Evolutionary conservation across 2,329 filamentous ascomycete species (phyloP), one percentile per base, ranked within the genome.

Genomic region (Microcera coccophila): DNA sequence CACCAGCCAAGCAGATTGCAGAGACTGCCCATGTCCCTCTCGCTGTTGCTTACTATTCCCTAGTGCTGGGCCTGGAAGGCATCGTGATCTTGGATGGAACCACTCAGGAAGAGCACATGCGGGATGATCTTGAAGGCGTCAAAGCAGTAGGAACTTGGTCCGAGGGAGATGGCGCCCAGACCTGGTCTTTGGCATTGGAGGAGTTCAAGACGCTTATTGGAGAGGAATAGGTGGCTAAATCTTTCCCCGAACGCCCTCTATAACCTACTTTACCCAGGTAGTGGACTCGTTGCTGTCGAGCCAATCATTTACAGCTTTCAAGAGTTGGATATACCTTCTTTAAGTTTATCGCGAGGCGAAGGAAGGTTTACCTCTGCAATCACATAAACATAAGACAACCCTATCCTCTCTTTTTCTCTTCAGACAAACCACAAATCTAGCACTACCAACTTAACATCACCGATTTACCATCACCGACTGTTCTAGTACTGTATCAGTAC

Each of bases 1-100:
- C 45, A 12, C 79, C 75, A 1, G 79, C 86, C 0, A 57, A 58
- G 9, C 39, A 37, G 3, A 63, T 90, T 2, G 77, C 78, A 2
- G 49, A 60, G 4, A 60, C 50, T 2, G 63, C 65, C 2, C 60
- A 53, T 4, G 64, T 75, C 10, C 54, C 61, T 5, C 42, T 42
- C 1, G 66, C 66, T n/a, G 66, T 66, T 2, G 73, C 73, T 0
- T 63, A 71, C 42, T 78, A 76, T 47, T 60, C 69, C 1, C 62
- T 78, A 32, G 65, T 78, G 1, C 54, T 78, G n/a, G 73, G 72
- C 0, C 58, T 77, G 2, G 67, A 63, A 16, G 61, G 64, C 1
- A 59, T 68, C 5, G 60, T 66, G 2, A 61, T 77, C 21, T 52
- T 76, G 38, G 67, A 76, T 44, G 74, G 74, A 28, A 76, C 73